Evolutionary conservation across 2,329 filamentous ascomycete genomes (phyloP).

Genomic region (Chalaropsis ovoidea): DNA sequence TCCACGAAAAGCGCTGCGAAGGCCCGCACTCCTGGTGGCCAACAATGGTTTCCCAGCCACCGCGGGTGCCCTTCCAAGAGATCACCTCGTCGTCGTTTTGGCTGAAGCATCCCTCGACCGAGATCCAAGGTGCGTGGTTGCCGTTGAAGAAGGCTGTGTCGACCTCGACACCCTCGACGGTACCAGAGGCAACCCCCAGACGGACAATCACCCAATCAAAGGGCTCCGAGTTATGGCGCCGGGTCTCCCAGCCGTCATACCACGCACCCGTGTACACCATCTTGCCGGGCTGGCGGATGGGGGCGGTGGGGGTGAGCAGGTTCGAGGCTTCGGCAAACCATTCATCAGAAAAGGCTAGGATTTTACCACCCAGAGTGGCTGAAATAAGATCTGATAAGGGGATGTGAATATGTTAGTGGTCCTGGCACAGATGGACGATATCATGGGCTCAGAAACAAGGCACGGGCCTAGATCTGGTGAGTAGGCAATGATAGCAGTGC

Average conservation of each 20-base stretch:
- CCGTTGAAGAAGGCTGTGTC: slow-evolving; percentile 75
- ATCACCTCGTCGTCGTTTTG: slow-evolving; percentile 53
- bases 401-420: slow-evolving; percentile 15
- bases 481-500: neutral
- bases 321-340: slow-evolving; percentile 59
- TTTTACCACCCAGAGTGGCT: slow-evolving; percentile 50
- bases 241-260: slow-evolving; percentile 63
- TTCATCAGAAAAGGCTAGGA: slow-evolving; percentile 56
- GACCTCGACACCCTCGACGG: slow-evolving; percentile 63
- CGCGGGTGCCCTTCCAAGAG: slow-evolving; percentile 48
- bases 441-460: neutral
- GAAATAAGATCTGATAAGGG: slow-evolving; percentile 47
- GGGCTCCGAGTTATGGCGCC: slow-evolving; percentile 52
- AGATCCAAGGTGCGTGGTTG: slow-evolving; percentile 71
- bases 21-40: slow-evolving; percentile 62
- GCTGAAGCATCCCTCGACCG: slow-evolving; percentile 64
- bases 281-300: slow-evolving; percentile 53
- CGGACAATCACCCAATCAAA: slow-evolving; percentile 60
- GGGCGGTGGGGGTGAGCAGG: slow-evolving; percentile 52
- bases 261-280: slow-evolving; percentile 60
- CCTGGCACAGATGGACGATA: neutral
- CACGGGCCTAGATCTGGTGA: neutral
- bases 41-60: slow-evolving; percentile 63
- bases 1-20: slow-evolving; percentile 63
- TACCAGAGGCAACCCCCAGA: slow-evolving; percentile 59